phyloP scores from a whole-genome alignment of 2,329 filamentous ascomycete species.

The Diaporthe amygdali region DNA sequence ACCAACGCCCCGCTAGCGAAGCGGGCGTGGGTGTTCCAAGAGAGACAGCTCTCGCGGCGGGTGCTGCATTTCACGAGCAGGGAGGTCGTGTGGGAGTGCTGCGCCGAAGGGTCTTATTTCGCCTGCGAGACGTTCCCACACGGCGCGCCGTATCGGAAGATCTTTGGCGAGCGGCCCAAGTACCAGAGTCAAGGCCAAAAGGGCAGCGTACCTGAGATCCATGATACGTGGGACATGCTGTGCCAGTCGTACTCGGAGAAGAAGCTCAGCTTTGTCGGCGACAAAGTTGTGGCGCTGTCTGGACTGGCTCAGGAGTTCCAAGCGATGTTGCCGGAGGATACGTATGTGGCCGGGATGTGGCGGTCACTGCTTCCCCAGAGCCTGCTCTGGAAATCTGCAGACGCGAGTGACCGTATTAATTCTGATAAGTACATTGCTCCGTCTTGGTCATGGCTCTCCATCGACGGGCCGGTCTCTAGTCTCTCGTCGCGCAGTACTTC shows the following conservation, averaged over 20 bases:
- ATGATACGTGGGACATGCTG: neutral
- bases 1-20: neutral
- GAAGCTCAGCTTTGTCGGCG: neutral
- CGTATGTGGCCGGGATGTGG: neutral
- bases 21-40: constrained; percentile 19
- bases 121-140: neutral
- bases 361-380: neutral
- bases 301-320: neutral
- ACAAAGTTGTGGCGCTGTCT: neutral
- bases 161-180: neutral
- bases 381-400: neutral
- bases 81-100: constrained; percentile 12
- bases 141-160: neutral
- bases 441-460: neutral
- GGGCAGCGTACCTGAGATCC: neutral
- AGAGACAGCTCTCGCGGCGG: constrained; percentile 19
- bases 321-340: neutral
- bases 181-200: neutral
- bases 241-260: neutral
- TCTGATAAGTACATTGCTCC: neutral
- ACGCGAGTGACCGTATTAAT: neutral
- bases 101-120: constrained; percentile 26
- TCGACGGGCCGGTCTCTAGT: neutral
- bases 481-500: neutral
- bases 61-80: constrained; percentile 4